Evolutionary conservation across 2,329 filamentous ascomycete species (phyloP), one percentile per base, ranked within the genome.

Genomic region (Neofusicoccum kwambonambiense): DNA sequence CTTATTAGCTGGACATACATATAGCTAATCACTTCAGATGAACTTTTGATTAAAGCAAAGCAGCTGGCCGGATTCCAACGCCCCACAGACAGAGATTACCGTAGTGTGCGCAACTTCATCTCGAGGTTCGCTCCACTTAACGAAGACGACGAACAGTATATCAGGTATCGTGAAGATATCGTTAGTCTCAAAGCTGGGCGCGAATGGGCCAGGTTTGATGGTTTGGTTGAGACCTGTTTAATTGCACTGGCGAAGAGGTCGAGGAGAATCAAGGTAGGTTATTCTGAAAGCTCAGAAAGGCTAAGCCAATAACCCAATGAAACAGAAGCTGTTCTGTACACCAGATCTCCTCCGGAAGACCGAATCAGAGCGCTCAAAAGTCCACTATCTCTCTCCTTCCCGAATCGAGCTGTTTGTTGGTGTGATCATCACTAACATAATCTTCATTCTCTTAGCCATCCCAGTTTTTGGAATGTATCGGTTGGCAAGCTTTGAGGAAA

Each of bases 201-300:
- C 19, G 75, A 77, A 63, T 70, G 72, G 65, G 71, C 73, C n/a
- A 68, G 66, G 12, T 76, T 76, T 50, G 74, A 77, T 41, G 69
- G 69, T 3, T 52, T 71, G 34, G 68, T 76, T 6, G 74, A 76
- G 45, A 54, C 52, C 66, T 7, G 15, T 11, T 3, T 56, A 9
- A 7, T 56, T 0, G 22, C 12, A 7, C 47, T 72, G 4, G 44
- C 69, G 9, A 62, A 57, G 13, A 68, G 66, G n/a, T 22, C 19
- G 19, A 22, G 3, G 19, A 22, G 19, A 22, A 62, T 71, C 41
- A 56, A 70, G 19, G 47, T 34, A 15, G 7, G 11, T 50, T 1
- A 3, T 8, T 50, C 3, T 13, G 8, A n/a, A 41, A 17, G 22
- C 6, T 11, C 27, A 3, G 3, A 6, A 41, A 39, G 1, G 8